phyloP scores from a whole-genome alignment of 2,329 filamentous ascomycete species.

The Fusarium nygamai region DNA sequence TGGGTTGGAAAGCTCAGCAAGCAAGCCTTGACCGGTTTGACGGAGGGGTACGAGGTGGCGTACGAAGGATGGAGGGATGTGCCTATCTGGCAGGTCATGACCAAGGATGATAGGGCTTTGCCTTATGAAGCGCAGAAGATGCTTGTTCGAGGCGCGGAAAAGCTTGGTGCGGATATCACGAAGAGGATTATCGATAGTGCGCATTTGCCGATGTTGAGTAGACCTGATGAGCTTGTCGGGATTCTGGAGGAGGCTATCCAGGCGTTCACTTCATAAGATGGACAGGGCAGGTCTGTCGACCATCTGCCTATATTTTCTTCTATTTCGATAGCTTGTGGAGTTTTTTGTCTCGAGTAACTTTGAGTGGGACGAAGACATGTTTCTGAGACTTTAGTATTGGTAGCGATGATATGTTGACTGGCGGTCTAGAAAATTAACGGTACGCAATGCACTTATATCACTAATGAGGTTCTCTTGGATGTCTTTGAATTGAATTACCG shows the following conservation, averaged over 20 bases:
- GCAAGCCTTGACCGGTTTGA: constrained; percentile 56
- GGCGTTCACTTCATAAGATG: constrained; percentile 14
- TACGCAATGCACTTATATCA: background rate
- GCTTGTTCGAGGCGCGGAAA: constrained; percentile 51
- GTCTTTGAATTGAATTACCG: background rate
- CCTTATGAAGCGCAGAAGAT: constrained; percentile 53
- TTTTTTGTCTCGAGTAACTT: background rate
- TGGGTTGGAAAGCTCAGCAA: constrained; percentile 54
- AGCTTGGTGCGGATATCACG: constrained; percentile 49
- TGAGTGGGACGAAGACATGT: background rate
- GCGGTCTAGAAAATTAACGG: background rate
- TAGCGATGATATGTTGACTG: background rate
- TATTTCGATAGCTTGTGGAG: too few relatives aligned
- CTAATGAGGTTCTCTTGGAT: background rate
- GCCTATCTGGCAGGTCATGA: constrained; percentile 58
- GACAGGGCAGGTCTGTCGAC: background rate
- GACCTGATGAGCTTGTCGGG: constrained; percentile 51
- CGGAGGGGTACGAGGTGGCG: constrained; percentile 54
- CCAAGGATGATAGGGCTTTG: constrained; percentile 52
- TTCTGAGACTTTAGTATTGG: background rate
- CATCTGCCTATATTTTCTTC: too few relatives aligned
- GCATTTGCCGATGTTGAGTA: constrained; percentile 61
- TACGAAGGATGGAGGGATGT: constrained; percentile 61
- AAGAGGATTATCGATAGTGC: constrained; percentile 55
- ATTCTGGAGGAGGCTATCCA: constrained; percentile 47